Evolutionary conservation across 352 stramenopile genomes (phyloP).

Genomic region (Pythium sp.): DNA sequence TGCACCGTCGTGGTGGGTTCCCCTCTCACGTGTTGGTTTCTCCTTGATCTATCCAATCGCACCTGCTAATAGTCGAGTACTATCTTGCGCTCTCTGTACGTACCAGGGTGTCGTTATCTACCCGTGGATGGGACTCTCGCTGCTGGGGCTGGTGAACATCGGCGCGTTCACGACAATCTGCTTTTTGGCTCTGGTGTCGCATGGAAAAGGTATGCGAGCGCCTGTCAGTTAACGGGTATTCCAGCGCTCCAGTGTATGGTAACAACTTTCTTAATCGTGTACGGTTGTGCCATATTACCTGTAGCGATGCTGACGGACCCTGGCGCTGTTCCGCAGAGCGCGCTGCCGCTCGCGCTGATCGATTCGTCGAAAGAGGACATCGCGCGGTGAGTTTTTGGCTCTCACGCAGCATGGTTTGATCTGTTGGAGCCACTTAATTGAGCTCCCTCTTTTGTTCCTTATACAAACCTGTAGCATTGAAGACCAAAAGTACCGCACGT

Average conservation of each 20-base stretch:
- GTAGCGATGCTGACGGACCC: slow-evolving; percentile 97
- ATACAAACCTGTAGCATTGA: slow-evolving; percentile 35
- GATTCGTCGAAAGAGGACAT: slow-evolving; percentile 79
- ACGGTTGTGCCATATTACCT: background rate
- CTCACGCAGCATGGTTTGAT: background rate
- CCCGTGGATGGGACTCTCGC: slow-evolving; percentile 86
- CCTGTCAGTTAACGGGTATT: background rate
- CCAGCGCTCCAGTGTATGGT: no score
- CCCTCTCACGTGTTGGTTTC: background rate
- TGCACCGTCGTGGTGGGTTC: slow-evolving; percentile 82
- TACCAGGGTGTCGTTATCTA: slow-evolving; percentile 83
- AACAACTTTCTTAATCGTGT: background rate
- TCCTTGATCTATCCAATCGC: no score
- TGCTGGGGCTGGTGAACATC: slow-evolving; percentile 69
- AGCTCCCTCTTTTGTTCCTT: slow-evolving; percentile 6
- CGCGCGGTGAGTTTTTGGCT: slow-evolving; percentile 29
- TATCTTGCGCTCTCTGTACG: no score
- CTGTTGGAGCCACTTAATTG: background rate
- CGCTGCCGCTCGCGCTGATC: slow-evolving; percentile 80
- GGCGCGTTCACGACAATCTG: slow-evolving; percentile 56
- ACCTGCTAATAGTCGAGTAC: no score
- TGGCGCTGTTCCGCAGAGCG: slow-evolving; percentile 94
- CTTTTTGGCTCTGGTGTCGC: slow-evolving; percentile 90
- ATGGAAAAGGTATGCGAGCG: slow-evolving; percentile 88
- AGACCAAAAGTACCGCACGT: slow-evolving; percentile 83